Conservation (phyloP, 345 rosid species). For the Euphorbia peplus region DNA sequence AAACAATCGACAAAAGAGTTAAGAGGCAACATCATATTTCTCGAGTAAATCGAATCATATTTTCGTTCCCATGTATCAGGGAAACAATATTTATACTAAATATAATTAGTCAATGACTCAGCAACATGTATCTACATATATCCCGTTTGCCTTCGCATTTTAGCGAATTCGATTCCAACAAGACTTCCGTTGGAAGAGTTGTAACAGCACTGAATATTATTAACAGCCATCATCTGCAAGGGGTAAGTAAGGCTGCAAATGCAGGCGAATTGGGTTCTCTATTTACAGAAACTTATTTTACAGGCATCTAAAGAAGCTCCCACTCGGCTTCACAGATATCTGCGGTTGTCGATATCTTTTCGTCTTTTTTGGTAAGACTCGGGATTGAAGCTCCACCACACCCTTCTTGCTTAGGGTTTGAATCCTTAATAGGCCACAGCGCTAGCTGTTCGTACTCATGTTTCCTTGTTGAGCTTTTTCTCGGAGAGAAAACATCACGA, state of each 20-base stretch:
- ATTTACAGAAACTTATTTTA: conserved; percentile 7
- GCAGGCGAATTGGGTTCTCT: conserved; percentile 11
- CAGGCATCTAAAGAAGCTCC: conserved; percentile 58
- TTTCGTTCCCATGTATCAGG: neutral
- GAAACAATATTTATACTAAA: neutral
- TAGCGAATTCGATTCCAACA: neutral
- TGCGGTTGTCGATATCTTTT: conserved; percentile 17
- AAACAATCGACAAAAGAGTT: neutral
- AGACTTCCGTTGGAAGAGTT: neutral
- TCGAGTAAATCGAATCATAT: neutral
- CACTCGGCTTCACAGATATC: conserved; percentile 57
- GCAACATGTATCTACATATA: neutral
- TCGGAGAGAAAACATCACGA: conserved; percentile 51
- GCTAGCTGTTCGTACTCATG: conserved; percentile 66
- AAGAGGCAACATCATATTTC: conserved; percentile 1
- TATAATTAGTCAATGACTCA: neutral
- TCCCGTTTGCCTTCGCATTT: neutral
- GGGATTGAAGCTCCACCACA: conserved; percentile 22
- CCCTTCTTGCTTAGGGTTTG: conserved; percentile 20
- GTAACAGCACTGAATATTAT: conserved; percentile 14
- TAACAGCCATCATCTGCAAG: conserved; percentile 14
- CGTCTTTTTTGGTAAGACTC: conserved; percentile 23
- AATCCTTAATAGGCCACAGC: conserved; percentile 22
- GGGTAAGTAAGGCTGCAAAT: conserved; percentile 19
- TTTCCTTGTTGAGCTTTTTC: conserved; percentile 54